Evolutionary conservation across 306 rosid species (phyloP).

Genomic region (Lathyrus oleraceus): DNA sequence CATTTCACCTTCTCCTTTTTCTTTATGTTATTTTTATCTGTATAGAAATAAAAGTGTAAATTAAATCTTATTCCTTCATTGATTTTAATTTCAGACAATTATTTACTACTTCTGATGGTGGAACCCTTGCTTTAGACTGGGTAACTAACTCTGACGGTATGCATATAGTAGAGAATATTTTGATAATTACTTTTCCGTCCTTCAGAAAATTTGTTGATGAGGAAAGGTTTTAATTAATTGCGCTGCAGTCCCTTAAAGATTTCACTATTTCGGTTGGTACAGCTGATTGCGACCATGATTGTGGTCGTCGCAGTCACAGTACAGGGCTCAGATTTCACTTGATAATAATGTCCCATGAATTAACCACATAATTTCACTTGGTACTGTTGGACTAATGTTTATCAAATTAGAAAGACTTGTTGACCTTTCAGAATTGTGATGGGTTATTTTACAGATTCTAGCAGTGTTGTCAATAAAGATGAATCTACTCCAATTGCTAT

Average conservation of each 20-base stretch:
- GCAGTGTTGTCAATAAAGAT: constrained; percentile 45
- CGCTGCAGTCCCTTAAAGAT: too few species aligned
- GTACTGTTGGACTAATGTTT: neutral
- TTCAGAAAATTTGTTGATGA: too few species aligned
- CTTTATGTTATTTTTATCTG: too few species aligned
- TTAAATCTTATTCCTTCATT: neutral
- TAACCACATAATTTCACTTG: neutral
- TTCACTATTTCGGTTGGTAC: too few species aligned
- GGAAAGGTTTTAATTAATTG: too few species aligned
- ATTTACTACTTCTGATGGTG: constrained; percentile 62
- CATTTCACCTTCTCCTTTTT: neutral
- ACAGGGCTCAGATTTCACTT: too few species aligned
- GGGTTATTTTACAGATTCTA: constrained; percentile 46
- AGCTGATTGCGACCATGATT: too few species aligned
- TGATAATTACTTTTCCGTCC: too few species aligned
- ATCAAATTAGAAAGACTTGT: neutral
- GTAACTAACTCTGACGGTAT: constrained; percentile 56
- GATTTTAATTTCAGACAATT: constrained; percentile 51
- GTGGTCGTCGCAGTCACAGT: too few species aligned
- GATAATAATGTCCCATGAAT: too few species aligned
- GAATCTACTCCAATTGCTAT: constrained; percentile 71
- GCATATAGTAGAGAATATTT: neutral
- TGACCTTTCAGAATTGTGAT: constrained; percentile 23
- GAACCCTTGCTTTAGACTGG: constrained; percentile 84
- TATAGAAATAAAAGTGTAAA: neutral